Conservation (phyloP, 2,329 filamentous ascomycete species). For the Thermomyces lanuginosus region DNA sequence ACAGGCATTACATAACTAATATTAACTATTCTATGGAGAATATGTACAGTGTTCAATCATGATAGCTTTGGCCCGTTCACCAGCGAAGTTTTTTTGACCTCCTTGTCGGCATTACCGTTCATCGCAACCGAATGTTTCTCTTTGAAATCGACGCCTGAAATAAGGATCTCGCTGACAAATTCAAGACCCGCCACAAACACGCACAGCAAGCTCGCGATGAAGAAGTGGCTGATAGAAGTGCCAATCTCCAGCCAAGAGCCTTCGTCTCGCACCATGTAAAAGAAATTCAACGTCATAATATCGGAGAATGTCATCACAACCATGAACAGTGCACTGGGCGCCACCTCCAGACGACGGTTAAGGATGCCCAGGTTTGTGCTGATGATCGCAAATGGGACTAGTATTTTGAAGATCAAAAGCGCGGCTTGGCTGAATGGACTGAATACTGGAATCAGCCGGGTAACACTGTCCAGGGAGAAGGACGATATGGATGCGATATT, state of each 20-base stretch:
- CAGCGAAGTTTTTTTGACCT: no score
- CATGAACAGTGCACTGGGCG: constrained; percentile 84
- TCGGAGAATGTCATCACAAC: constrained; percentile 83
- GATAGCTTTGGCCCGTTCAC: no score
- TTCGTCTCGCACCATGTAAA: constrained; percentile 93
- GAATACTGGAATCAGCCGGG: constrained; percentile 75
- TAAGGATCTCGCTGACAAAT: constrained; percentile 66
- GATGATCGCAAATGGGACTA: constrained; percentile 84
- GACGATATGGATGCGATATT: constrained; percentile 89
- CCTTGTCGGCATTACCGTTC: no score
- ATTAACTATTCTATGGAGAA: no score
- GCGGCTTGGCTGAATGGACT: constrained; percentile 84
- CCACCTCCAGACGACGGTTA: constrained; percentile 67
- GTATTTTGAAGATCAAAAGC: constrained; percentile 70
- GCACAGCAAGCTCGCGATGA: constrained; percentile 75
- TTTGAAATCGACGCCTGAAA: constrained; percentile 60
- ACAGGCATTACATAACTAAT: no score
- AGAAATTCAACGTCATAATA: constrained; percentile 85
- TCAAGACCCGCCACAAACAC: constrained; percentile 84
- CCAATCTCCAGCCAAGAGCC: constrained; percentile 96
- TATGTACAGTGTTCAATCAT: no score
- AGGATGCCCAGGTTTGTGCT: constrained; percentile 89
- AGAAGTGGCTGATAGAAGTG: constrained; percentile 88
- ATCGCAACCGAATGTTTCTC: no score
- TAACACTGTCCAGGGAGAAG: constrained; percentile 83